Evolutionary conservation across 495 filamentous ascomycete genomes (phyloP).

Genomic region (Saxophila tyrrhenica): DNA sequence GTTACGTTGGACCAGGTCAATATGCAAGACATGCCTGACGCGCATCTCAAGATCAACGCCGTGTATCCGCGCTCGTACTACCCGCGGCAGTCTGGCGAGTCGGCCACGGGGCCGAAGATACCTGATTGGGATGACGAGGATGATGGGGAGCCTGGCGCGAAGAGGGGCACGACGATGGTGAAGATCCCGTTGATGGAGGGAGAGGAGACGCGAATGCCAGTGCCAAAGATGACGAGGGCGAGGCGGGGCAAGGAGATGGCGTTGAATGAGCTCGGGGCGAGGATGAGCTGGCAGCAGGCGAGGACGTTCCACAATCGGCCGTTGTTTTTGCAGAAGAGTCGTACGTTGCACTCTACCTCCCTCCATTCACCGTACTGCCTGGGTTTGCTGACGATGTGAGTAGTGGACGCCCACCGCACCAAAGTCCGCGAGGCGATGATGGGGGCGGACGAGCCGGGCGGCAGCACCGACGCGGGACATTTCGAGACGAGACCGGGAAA

Average conservation of each 20-base stretch:
- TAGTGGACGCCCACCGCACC: slow-evolving; percentile 90
- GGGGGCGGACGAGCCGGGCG: slow-evolving; percentile 57
- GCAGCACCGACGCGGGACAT: too few relatives aligned
- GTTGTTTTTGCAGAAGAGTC: slow-evolving; percentile 81
- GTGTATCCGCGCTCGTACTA: slow-evolving; percentile 87
- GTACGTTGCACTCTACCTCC: slow-evolving; percentile 46
- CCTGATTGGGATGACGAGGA: slow-evolving; percentile 48
- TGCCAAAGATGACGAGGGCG: slow-evolving; percentile 56
- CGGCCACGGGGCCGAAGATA: slow-evolving; percentile 46
- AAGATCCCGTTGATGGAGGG: slow-evolving; percentile 67
- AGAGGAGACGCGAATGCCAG: slow-evolving; percentile 52
- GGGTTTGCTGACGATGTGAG: slow-evolving; percentile 18
- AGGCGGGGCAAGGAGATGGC: slow-evolving; percentile 67
- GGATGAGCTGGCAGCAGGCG: slow-evolving; percentile 92
- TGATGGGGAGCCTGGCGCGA: slow-evolving; percentile 30
- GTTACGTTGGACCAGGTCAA: slow-evolving; percentile 80
- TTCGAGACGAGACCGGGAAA: slow-evolving; percentile 87
- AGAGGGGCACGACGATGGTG: slow-evolving; percentile 47
- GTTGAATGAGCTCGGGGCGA: slow-evolving; percentile 84
- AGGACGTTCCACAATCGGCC: slow-evolving; percentile 72
- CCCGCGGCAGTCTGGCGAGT: slow-evolving; percentile 73
- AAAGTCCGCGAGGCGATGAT: slow-evolving; percentile 80
- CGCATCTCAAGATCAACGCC: slow-evolving; percentile 73
- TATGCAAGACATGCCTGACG: slow-evolving; percentile 88
- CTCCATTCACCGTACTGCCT: neutral